These are phyloP conservation scores for Eremochloa ophiuroides DNA, from an alignment of 176 grass and related monocot genomes.

Conservation along the genomic window DNA sequence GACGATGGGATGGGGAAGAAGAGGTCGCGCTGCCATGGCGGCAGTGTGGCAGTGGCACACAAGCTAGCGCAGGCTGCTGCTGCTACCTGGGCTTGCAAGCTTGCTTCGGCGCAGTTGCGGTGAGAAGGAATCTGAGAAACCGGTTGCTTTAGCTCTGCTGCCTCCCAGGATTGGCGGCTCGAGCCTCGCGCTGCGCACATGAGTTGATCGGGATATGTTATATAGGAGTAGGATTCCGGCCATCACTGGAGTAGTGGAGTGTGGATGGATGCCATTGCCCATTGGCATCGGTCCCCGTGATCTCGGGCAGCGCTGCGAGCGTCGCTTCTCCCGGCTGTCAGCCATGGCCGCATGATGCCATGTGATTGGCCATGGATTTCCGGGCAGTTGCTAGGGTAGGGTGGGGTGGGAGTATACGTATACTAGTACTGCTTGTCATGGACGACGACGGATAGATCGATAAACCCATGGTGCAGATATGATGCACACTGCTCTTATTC, in stretches of 20 bases:
- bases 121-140: not conserved
- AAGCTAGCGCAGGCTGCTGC: not conserved
- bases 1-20: not conserved
- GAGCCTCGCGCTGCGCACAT: constrained; percentile 23
- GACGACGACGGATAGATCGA: no score
- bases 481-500: no score
- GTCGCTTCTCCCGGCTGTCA: constrained; percentile 28
- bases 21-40: not conserved
- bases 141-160: not conserved
- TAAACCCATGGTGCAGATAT: no score
- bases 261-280: not conserved
- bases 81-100: not conserved
- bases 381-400: constrained; percentile 14
- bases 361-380: constrained; percentile 41
- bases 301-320: constrained; percentile 5
- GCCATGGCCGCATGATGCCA: constrained; percentile 27
- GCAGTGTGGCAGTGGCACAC: not conserved
- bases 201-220: no score
- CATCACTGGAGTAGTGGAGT: not conserved
- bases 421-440: no score
- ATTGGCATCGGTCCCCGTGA: constrained; percentile 7
- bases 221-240: no score
- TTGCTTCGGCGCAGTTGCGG: not conserved
- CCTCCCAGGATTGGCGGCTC: not conserved
- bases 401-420: no score